phyloP scores from a whole-genome alignment of 2,329 filamentous ascomycete species.

The Plenodomus biglobosus region DNA sequence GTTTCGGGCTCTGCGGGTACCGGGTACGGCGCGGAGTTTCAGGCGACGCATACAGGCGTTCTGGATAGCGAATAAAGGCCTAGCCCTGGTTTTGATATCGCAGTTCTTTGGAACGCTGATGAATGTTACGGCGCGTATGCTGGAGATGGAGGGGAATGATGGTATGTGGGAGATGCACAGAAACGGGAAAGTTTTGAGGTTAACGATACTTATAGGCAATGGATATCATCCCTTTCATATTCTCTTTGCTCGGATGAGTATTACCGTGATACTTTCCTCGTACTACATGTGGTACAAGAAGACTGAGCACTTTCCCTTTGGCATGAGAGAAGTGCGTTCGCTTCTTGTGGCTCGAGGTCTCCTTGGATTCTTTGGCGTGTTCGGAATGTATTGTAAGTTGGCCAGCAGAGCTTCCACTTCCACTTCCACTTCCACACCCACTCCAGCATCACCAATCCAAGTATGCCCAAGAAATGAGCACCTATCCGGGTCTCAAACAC shows the following conservation, averaged over 20 bases:
- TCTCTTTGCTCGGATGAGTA: conserved; percentile 74
- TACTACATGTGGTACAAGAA: conserved; percentile 72
- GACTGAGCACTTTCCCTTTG: conserved; percentile 70
- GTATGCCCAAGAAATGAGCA: too few relatives aligned
- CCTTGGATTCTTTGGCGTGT: conserved; percentile 74
- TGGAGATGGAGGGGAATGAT: conserved; percentile 68
- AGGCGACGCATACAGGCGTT: conserved; percentile 38
- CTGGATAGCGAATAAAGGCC: conserved; percentile 70
- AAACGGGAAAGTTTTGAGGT: background rate
- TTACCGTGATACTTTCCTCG: conserved; percentile 68
- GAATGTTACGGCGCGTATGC: conserved; percentile 76
- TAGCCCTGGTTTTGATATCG: conserved; percentile 70
- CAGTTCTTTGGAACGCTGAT: conserved; percentile 83
- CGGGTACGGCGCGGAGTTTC: conserved; percentile 20
- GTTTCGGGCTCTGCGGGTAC: conserved; percentile 28
- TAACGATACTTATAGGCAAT: conserved; percentile 44
- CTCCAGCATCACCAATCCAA: background rate
- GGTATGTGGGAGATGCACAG: conserved; percentile 36
- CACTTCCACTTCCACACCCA: conserved; percentile 31
- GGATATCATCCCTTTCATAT: conserved; percentile 78
- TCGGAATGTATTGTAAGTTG: conserved; percentile 67
- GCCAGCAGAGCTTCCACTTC: too few relatives aligned
- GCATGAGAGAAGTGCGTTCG: conserved; percentile 64
- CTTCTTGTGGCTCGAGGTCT: conserved; percentile 70
- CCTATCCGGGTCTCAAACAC: too few relatives aligned